Evolutionary conservation across 2,329 filamentous ascomycete species (phyloP).

Genomic region (Cladosporium sp.): DNA sequence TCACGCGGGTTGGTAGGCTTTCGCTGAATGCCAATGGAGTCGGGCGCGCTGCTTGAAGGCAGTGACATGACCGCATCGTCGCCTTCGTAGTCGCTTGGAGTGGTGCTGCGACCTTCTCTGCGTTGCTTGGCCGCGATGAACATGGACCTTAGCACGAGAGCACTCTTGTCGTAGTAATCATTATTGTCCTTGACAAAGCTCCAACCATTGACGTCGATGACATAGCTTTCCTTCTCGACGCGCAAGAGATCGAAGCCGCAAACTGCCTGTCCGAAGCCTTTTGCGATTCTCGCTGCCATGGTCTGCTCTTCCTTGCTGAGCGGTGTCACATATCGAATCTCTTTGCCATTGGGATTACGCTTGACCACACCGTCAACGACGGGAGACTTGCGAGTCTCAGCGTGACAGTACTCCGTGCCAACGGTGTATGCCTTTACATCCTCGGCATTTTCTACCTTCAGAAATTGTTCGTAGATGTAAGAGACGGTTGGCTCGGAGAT

Average conservation of each 20-base stretch:
- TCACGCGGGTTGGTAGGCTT: constrained; percentile 14
- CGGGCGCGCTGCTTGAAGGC: constrained; percentile 5
- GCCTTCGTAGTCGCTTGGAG: constrained; percentile 23
- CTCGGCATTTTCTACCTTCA: constrained; percentile 93
- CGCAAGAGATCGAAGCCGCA: constrained; percentile 94
- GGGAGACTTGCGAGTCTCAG: constrained; percentile 93
- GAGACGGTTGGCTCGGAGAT: constrained; percentile 77
- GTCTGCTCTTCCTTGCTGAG: constrained; percentile 74
- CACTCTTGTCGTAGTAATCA: constrained; percentile 91
- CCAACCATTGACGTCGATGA: constrained; percentile 99
- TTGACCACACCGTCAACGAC: constrained; percentile 95
- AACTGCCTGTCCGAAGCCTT: constrained; percentile 87
- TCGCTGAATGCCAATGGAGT: constrained; percentile 7
- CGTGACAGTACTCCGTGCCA: constrained; percentile 87
- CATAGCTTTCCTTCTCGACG: constrained; percentile 84
- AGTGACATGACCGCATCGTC: constrained; percentile 13
- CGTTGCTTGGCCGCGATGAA: constrained; percentile 76
- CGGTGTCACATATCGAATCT: constrained; percentile 89
- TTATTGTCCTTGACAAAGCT: constrained; percentile 99
- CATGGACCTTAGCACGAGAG: constrained; percentile 79
- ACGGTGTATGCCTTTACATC: constrained; percentile 99
- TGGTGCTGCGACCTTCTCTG: constrained; percentile 32
- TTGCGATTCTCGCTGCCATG: constrained; percentile 86
- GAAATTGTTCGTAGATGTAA: constrained; percentile 96
- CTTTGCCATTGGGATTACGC: constrained; percentile 95